These are phyloP conservation scores for Sindora glabra DNA, from an alignment of 306 rosid species.

Conservation along the genomic window DNA sequence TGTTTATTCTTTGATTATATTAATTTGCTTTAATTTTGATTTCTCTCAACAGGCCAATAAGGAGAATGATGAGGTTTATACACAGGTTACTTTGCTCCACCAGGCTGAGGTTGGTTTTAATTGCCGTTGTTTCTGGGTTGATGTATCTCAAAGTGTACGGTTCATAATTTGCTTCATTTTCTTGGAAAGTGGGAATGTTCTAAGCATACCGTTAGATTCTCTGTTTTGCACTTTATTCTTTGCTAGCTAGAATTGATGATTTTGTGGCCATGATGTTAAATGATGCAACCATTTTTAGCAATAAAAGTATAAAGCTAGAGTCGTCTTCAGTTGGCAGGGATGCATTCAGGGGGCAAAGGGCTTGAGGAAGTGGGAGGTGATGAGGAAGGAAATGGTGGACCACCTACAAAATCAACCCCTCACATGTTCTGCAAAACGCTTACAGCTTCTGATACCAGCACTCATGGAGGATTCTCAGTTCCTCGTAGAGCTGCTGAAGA, in stretches of 20 bases:
- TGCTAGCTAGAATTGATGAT: not conserved
- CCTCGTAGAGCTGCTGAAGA: conserved; percentile 99
- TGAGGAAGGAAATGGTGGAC: conserved; percentile 62
- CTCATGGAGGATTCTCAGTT: conserved; percentile 95
- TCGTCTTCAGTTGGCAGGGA: conserved; percentile 47
- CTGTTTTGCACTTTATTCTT: conserved; percentile 11
- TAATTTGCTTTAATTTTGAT: conserved; percentile 2
- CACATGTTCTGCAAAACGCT: conserved; percentile 99
- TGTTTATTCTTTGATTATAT: not conserved
- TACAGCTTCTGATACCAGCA: conserved; percentile 95
- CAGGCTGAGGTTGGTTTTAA: conserved; percentile 58
- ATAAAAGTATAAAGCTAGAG: too few relatives aligned
- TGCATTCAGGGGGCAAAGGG: conserved; percentile 51
- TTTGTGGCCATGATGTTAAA: conserved; percentile 1
- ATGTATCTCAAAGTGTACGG: conserved; percentile 8
- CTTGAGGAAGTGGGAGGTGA: conserved; percentile 52
- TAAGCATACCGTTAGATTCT: conserved; percentile 1
- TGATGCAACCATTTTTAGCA: not conserved
- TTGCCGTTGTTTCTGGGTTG: conserved; percentile 7
- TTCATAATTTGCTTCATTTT: not conserved
- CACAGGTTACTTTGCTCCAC: conserved; percentile 78
- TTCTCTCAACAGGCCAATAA: conserved; percentile 64
- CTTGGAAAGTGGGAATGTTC: not conserved
- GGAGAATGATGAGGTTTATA: conserved; percentile 96
- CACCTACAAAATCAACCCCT: conserved; percentile 76